Evolutionary conservation across 1,139 yeast species (phyloP).

Genomic region (Yamadazyma sp.): DNA sequence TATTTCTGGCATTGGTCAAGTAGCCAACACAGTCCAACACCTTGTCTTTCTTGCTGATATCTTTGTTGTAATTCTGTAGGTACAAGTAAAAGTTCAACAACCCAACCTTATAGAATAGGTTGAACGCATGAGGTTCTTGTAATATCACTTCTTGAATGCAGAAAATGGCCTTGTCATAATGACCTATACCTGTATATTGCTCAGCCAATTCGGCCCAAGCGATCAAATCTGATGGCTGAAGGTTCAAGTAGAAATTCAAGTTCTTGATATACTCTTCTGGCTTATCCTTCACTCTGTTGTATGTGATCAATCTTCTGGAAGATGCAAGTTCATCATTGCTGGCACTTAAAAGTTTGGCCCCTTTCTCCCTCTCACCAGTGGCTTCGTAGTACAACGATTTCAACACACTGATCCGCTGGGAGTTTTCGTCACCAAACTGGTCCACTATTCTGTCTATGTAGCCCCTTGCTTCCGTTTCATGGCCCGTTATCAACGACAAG

Average conservation of each 20-base stretch:
- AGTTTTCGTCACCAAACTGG: conserved; percentile 44
- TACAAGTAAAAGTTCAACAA: conserved; percentile 24
- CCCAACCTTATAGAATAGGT: conserved; percentile 65
- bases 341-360: conserved; percentile 38
- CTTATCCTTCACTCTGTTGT: conserved; percentile 17
- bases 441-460: conserved; percentile 65
- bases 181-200: conserved; percentile 58
- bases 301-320: conserved; percentile 37
- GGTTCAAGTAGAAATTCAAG: conserved; percentile 49
- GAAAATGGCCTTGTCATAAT: conserved; percentile 65
- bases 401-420: conserved; percentile 60
- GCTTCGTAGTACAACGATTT: conserved; percentile 60
- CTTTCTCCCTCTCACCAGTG: conserved; percentile 37
- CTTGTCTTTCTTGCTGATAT: conserved; percentile 25
- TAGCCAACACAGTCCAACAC: conserved; percentile 22
- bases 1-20: conserved; percentile 45
- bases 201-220: conserved; percentile 78
- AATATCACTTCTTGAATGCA: conserved; percentile 70
- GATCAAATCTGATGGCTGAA: conserved; percentile 70
- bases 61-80: conserved; percentile 20
- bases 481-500: conserved; percentile 59
- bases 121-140: conserved; percentile 70
- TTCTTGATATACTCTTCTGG: conserved; percentile 45
- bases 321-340: conserved; percentile 36
- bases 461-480: conserved; percentile 70